Conservation (phyloP, 768 basidiomycete genomes). For the Mycena chlorophos region DNA sequence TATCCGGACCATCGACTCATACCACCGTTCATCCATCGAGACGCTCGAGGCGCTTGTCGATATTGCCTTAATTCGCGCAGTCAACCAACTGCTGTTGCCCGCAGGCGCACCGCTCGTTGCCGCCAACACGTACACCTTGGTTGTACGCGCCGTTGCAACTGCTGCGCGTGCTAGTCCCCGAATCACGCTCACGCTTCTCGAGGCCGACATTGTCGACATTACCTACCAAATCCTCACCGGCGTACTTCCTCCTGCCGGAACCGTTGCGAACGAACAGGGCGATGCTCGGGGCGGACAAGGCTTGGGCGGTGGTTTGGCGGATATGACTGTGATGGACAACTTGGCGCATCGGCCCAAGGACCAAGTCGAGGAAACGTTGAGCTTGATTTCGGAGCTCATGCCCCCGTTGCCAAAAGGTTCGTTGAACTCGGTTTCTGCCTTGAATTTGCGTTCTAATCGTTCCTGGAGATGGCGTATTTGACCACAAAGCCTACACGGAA, state of each 20-base stretch:
- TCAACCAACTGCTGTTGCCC: constrained; percentile 83
- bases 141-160: constrained; percentile 84
- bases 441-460: constrained; percentile 5
- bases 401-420: constrained; percentile 91
- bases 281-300: constrained; percentile 68
- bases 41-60: constrained; percentile 87
- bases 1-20: constrained; percentile 91
- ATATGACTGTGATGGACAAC: constrained; percentile 98
- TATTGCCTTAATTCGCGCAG: constrained; percentile 71
- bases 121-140: constrained; percentile 82
- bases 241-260: constrained; percentile 72
- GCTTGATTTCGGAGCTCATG: constrained; percentile 86
- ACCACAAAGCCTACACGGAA: constrained; percentile 87
- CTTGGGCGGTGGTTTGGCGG: constrained; percentile 83
- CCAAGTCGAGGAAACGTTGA: constrained; percentile 91
- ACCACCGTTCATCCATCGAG: constrained; percentile 80
- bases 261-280: constrained; percentile 59
- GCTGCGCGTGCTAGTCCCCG: constrained; percentile 86
- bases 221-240: constrained; percentile 95
- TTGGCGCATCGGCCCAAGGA: constrained; percentile 95
- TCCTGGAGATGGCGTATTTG: constrained; percentile 86
- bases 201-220: constrained; percentile 90
- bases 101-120: constrained; percentile 86
- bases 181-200: constrained; percentile 81
- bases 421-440: constrained; percentile 15